Percentiles rank a stretch among this genome's conserved stretches.
Conservation (phyloP, 306 rosid species). For the Luffa aegyptiaca region DNA sequence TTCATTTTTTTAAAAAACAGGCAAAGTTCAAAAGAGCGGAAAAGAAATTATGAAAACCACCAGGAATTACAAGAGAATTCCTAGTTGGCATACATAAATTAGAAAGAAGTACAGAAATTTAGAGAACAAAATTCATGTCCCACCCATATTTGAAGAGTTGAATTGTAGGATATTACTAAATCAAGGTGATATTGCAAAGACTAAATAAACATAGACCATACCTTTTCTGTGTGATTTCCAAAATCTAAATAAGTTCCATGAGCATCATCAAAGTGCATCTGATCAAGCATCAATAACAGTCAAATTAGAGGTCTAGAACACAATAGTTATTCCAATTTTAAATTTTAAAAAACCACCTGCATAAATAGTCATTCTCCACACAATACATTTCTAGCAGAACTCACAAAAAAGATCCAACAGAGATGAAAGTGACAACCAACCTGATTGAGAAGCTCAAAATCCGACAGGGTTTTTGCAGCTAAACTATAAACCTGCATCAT, state of each 20-base stretch:
- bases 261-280: conserved; percentile 74
- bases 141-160: not conserved
- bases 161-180: not conserved
- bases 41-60: not conserved
- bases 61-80: not conserved
- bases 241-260: conserved; percentile 83
- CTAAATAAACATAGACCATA: conserved; percentile 15
- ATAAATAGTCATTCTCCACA: not conserved
- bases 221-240: conserved; percentile 96
- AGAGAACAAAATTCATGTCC: not conserved
- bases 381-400: not conserved
- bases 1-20: too few species aligned
- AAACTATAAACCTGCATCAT: conserved; percentile 57
- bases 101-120: not conserved
- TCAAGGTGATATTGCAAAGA: not conserved
- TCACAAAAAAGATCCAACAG: not conserved
- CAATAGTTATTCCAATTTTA: not conserved
- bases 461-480: conserved; percentile 51
- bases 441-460: conserved; percentile 73
- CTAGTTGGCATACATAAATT: not conserved
- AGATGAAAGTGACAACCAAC: conserved; percentile 22
- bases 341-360: not conserved
- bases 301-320: not conserved
- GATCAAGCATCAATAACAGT: conserved; percentile 26
- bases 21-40: not conserved